phyloP scores from a whole-genome alignment of 257 asterid species.

The Gentiana macrophylla region DNA sequence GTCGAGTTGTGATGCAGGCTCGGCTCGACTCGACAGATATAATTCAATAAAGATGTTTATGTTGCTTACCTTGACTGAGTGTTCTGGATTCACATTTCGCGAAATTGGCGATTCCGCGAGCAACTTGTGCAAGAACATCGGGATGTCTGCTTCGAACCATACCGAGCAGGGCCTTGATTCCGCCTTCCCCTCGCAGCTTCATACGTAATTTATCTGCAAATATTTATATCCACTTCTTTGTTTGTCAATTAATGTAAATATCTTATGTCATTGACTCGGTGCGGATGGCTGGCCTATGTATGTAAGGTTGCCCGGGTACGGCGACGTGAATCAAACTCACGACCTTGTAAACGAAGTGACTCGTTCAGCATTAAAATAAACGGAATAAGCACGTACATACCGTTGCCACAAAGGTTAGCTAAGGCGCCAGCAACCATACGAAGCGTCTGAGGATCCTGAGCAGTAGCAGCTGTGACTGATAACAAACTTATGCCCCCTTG shows the following conservation, averaged over 20 bases:
- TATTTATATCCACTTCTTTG: background rate
- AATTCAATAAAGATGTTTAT: background rate
- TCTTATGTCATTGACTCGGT: no score
- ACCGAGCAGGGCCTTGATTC: slow-evolving; percentile 62
- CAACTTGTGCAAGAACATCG: slow-evolving; percentile 87
- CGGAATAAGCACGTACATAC: slow-evolving; percentile 18
- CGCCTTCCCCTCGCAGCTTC: slow-evolving; percentile 63
- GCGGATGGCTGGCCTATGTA: no score
- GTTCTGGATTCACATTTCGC: slow-evolving; percentile 92
- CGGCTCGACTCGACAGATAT: no score
- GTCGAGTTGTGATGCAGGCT: background rate
- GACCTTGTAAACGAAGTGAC: no score
- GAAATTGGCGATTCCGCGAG: slow-evolving; percentile 87
- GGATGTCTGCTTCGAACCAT: slow-evolving; percentile 80
- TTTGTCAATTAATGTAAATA: no score
- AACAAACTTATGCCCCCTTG: slow-evolving; percentile 68
- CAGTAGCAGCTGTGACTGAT: slow-evolving; percentile 53
- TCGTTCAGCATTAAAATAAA: background rate
- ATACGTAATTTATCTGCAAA: slow-evolving; percentile 52
- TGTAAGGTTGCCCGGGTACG: no score
- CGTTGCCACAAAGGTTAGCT: slow-evolving; percentile 88
- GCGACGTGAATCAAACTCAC: background rate
- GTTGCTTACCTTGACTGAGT: slow-evolving; percentile 47
- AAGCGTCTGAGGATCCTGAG: slow-evolving; percentile 83
- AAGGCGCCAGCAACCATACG: slow-evolving; percentile 93